Percentiles rank a stretch among this genome's conserved stretches.
phyloP scores from a whole-genome alignment of 164 flowering plant species.

The Vitis rupestris region DNA sequence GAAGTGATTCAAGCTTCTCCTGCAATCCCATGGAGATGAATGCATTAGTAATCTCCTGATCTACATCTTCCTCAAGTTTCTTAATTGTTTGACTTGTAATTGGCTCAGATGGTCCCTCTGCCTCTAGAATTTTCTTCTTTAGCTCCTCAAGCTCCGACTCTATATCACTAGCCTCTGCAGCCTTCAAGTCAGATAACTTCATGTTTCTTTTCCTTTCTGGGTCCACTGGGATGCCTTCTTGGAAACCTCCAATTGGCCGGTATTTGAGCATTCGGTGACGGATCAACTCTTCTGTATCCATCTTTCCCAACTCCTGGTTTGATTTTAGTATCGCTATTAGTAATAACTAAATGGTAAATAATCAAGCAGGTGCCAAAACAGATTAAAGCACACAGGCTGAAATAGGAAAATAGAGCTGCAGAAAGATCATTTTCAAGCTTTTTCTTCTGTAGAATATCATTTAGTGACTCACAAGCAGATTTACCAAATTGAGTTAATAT shows the following conservation, averaged over 20 bases:
- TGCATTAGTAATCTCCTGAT: slow-evolving; percentile 31
- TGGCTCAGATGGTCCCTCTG: slow-evolving; percentile 18
- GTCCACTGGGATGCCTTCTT: slow-evolving; percentile 20
- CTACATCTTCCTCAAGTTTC: slow-evolving; percentile 31
- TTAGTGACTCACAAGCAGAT: no score
- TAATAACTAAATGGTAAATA: neutral
- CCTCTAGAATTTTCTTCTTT: slow-evolving; percentile 26
- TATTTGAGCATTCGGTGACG: slow-evolving; percentile 22
- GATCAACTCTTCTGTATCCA: slow-evolving; percentile 19
- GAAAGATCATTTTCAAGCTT: no score
- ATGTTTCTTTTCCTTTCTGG: slow-evolving; percentile 21
- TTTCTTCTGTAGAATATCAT: no score
- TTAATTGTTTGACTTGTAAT: slow-evolving; percentile 21
- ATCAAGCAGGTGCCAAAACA: neutral
- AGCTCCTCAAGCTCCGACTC: slow-evolving; percentile 26
- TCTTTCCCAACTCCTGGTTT: slow-evolving; percentile 9
- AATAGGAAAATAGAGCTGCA: no score
- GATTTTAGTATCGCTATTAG: neutral
- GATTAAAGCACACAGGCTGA: no score
- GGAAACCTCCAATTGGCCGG: slow-evolving; percentile 24
- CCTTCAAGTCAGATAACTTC: slow-evolving; percentile 4
- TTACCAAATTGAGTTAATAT: no score
- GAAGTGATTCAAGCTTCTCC: slow-evolving; percentile 31
- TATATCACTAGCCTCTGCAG: slow-evolving; percentile 12
- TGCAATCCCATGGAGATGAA: slow-evolving; percentile 37